These are phyloP conservation scores for Globisporangium spiculum DNA, from an alignment of 352 stramenopile species.

Conservation along the genomic window DNA sequence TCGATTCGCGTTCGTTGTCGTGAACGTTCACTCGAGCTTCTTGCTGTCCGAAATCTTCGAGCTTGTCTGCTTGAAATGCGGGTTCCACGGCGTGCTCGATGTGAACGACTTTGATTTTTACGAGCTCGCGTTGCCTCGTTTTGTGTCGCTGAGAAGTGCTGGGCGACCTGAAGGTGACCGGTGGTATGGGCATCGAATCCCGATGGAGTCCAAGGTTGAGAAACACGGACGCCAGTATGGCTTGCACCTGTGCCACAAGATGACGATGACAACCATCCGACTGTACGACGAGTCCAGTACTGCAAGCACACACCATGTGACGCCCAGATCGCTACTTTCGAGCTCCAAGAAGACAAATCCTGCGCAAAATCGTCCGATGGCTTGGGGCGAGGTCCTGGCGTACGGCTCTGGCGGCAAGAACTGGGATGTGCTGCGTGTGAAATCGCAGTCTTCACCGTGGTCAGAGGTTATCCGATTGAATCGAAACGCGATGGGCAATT, in stretches of 20 bases:
- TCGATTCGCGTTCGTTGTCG: constrained; percentile 74
- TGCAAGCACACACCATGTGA: constrained; percentile 80
- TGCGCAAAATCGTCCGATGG: constrained; percentile 73
- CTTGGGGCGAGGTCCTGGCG: constrained; percentile 71
- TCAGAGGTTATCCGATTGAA: constrained; percentile 85
- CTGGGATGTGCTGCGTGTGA: constrained; percentile 82
- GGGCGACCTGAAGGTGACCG: constrained; percentile 78
- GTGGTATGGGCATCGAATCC: constrained; percentile 77
- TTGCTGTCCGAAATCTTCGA: constrained; percentile 75
- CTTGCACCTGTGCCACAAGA: constrained; percentile 84
- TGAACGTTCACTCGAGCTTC: constrained; percentile 56
- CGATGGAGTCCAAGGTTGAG: constrained; percentile 58
- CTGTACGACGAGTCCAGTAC: constrained; percentile 87
- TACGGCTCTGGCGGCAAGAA: constrained; percentile 77
- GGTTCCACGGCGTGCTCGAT: constrained; percentile 69
- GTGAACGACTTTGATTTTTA: constrained; percentile 84
- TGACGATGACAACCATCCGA: constrained; percentile 85
- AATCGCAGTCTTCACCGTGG: constrained; percentile 72
- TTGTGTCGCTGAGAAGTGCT: constrained; percentile 82
- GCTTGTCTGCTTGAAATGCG: constrained; percentile 70
- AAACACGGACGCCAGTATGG: constrained; percentile 61
- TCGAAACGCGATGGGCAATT: constrained; percentile 87
- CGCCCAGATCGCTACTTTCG: constrained; percentile 65
- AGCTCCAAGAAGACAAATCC: constrained; percentile 76
- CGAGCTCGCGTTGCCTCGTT: constrained; percentile 75